These are phyloP conservation scores for Suzukiozyma palmioleophila DNA, from an alignment of 1,139 yeast species.

Conservation along the genomic window DNA sequence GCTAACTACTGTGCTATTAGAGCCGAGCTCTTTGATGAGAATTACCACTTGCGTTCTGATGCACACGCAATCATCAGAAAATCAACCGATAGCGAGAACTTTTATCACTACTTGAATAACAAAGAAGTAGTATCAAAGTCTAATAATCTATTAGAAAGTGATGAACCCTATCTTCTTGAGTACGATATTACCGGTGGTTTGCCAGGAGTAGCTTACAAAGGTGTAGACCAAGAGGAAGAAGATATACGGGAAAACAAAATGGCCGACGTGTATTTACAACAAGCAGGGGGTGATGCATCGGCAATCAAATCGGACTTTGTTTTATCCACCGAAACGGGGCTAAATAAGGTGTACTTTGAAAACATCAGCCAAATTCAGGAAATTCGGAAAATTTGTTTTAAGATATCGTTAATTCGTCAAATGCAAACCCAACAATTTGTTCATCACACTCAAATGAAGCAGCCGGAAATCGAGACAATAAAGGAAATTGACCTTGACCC, in stretches of 20 bases:
- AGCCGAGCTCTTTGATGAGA: constrained; percentile 58
- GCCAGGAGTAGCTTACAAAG: constrained; percentile 60
- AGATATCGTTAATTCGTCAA: constrained; percentile 81
- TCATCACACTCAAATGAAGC: constrained; percentile 69
- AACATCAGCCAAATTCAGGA: constrained; percentile 83
- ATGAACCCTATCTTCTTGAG: constrained; percentile 71
- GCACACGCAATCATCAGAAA: constrained; percentile 66
- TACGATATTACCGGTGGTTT: constrained; percentile 80
- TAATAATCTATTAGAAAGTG: constrained; percentile 49
- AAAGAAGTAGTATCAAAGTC: constrained; percentile 37
- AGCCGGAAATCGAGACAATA: constrained; percentile 61
- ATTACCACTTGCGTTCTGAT: constrained; percentile 53
- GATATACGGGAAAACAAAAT: constrained; percentile 47
- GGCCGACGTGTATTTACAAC: constrained; percentile 34
- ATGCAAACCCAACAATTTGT: constrained; percentile 83
- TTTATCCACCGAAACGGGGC: constrained; percentile 45
- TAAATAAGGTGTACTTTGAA: constrained; percentile 55
- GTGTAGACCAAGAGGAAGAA: constrained; percentile 44
- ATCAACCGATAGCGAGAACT: constrained; percentile 56
- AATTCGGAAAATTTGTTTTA: constrained; percentile 81
- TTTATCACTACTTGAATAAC: constrained; percentile 44
- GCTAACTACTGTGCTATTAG: constrained; percentile 72
- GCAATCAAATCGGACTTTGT: constrained; percentile 27
- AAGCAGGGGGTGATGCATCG: constrained; percentile 24
- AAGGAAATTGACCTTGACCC: constrained; percentile 74